These are phyloP conservation scores for Fremontodendron californicum DNA, from an alignment of 345 rosid species.

Conservation along the genomic window DNA sequence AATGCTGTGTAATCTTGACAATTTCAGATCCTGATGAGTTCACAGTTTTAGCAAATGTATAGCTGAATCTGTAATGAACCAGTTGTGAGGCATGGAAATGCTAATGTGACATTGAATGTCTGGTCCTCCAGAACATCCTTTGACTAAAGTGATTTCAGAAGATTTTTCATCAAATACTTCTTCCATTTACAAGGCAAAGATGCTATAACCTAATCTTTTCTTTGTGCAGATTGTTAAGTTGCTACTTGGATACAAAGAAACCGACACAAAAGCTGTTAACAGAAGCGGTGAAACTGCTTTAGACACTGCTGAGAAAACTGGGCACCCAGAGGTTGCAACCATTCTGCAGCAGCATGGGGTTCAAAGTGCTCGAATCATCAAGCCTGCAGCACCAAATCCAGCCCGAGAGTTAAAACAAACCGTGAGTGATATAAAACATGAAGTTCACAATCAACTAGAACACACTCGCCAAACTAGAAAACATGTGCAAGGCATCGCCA, in stretches of 20 bases:
- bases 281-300: slow-evolving; percentile 71
- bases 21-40: neutral
- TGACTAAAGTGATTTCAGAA: neutral
- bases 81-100: too few species aligned
- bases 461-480: slow-evolving; percentile 81
- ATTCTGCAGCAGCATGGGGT: slow-evolving; percentile 64
- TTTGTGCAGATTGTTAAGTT: slow-evolving; percentile 60
- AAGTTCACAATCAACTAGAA: slow-evolving; percentile 85
- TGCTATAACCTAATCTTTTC: neutral
- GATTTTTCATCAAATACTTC: neutral
- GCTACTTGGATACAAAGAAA: slow-evolving; percentile 49
- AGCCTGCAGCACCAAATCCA: slow-evolving; percentile 45
- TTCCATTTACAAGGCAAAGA: neutral
- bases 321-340: slow-evolving; percentile 43
- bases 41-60: neutral
- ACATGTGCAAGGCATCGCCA: slow-evolving; percentile 82
- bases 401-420: slow-evolving; percentile 86
- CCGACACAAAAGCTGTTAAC: slow-evolving; percentile 50
- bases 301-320: slow-evolving; percentile 84
- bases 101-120: too few species aligned
- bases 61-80: too few species aligned
- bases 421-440: slow-evolving; percentile 91
- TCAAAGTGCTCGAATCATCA: slow-evolving; percentile 53
- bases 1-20: slow-evolving; percentile 1
- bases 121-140: neutral